Conservation (phyloP, 2,329 filamentous ascomycete genomes). For the Aspergillus hiratsukae region DNA sequence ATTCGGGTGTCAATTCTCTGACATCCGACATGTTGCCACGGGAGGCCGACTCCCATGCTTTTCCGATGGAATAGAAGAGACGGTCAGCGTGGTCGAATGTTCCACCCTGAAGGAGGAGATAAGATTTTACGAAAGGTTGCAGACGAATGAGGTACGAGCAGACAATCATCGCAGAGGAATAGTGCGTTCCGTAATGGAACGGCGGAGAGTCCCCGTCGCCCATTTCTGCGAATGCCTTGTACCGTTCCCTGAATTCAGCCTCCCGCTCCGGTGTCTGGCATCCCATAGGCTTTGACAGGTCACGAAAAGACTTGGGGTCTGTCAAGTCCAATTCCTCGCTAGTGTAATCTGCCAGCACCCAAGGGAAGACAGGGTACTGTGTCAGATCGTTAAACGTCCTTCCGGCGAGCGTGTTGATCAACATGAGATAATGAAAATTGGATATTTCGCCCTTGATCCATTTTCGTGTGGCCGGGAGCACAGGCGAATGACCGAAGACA, state of each 20-base stretch:
- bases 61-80: constrained; percentile 87
- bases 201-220: constrained; percentile 69
- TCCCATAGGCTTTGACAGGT: constrained; percentile 94
- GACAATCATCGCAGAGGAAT: constrained; percentile 98
- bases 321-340: constrained; percentile 86
- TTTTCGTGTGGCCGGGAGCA: constrained; percentile 78
- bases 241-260: constrained; percentile 75
- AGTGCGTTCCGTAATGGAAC: constrained; percentile 97
- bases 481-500: constrained; percentile 78
- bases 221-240: constrained; percentile 85
- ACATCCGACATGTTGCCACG: constrained; percentile 90
- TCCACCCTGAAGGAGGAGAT: constrained; percentile 89
- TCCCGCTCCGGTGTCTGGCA: constrained; percentile 76
- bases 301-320: constrained; percentile 79
- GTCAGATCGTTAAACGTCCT: constrained; percentile 97
- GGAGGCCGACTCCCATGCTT: constrained; percentile 87
- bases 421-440: constrained; percentile 98
- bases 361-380: constrained; percentile 96
- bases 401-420: constrained; percentile 95
- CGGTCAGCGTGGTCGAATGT: constrained; percentile 94
- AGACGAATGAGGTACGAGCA: constrained; percentile 92
- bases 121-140: constrained; percentile 94
- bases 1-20: constrained; percentile 90
- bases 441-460: constrained; percentile 95
- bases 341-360: constrained; percentile 93